phyloP scores from a whole-genome alignment of 306 rosid genomes.

The Corylus heterophylla region DNA sequence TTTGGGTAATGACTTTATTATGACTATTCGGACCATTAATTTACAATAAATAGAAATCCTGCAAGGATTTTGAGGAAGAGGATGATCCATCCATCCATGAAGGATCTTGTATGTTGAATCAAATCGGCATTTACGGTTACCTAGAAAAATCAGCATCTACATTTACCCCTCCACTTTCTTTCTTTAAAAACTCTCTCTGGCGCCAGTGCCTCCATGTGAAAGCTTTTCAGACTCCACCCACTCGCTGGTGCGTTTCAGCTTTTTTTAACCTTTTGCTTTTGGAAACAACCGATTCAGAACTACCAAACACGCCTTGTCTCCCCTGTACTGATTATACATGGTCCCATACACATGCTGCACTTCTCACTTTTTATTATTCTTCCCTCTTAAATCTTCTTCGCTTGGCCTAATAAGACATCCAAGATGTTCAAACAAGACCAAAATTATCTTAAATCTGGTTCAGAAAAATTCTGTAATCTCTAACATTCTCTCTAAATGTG shows the following conservation, averaged over 20 bases:
- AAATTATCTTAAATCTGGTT: no score
- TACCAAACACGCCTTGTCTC: constrained; percentile 35
- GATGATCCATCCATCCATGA: background rate
- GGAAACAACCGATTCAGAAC: constrained; percentile 30
- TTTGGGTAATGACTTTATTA: no score
- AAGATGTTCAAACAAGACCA: no score
- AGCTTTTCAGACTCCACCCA: constrained; percentile 71
- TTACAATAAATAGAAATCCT: background rate
- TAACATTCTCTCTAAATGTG: no score
- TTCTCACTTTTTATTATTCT: background rate
- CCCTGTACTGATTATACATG: constrained; percentile 23
- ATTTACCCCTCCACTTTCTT: constrained; percentile 24
- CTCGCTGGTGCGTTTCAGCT: constrained; percentile 27
- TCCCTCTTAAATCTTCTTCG: background rate
- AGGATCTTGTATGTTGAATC: background rate
- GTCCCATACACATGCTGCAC: constrained; percentile 25
- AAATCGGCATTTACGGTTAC: background rate
- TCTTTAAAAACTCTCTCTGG: background rate
- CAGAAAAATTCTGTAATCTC: no score
- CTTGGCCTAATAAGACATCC: no score
- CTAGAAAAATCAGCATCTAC: constrained; percentile 33
- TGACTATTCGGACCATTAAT: no score
- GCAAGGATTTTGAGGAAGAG: no score
- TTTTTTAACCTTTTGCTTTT: constrained; percentile 37
- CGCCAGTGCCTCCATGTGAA: constrained; percentile 45